Base-by-base conservation (phyloP, 106 monocot genomes). In the Xerophyta viscosa region DNA sequence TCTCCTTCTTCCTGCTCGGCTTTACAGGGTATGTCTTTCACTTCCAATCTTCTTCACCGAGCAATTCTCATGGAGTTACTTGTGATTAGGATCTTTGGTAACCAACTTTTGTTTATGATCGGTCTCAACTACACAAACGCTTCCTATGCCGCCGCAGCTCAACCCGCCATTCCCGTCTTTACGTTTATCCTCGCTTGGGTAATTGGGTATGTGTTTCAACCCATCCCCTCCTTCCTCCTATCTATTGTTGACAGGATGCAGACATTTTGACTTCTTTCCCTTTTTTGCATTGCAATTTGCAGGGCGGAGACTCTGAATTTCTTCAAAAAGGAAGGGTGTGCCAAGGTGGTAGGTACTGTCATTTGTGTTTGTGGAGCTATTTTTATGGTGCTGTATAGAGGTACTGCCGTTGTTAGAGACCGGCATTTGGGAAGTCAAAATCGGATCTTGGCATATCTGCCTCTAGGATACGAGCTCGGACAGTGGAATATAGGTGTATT, bases 51-150 rank as follows among this genome's bases (percentile, higher is more conserved):
- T 41, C 23, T 9, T 2, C 30, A 24, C 42, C 65, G 48, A 24
- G 25, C 3, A 25, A 3, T 27, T 27, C 9, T 52, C 25, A 1
- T 28, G 8, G 15, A 1, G 2, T 28, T 28, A 24, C 21, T n/a
- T 25, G 5, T 31, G 10, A 8, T 69, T 8, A 94, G 93, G 64
- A 84, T 94, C n/a, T 84, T 79, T 58, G 88, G 78, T 24, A 94
- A 94, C 61, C 93, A 94, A 67, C 78, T 94, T 31, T 65, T 94
- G 19, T 94, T 94, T 63, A 64, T 88, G 14, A 8, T 88, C 26
- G 93, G 93, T 31, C 81, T 94, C 18, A 65, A 58, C 53, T 94
- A 84, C 78, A 94, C 93, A 20, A 88, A 72, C 44, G 80, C 93
- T 24, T 67, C 77, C 41, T 88, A 84, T 69, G 84, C 88, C 20